Base-by-base conservation (phyloP, 108 stramenopile genomes). In the Cyclotella atomus region DNA sequence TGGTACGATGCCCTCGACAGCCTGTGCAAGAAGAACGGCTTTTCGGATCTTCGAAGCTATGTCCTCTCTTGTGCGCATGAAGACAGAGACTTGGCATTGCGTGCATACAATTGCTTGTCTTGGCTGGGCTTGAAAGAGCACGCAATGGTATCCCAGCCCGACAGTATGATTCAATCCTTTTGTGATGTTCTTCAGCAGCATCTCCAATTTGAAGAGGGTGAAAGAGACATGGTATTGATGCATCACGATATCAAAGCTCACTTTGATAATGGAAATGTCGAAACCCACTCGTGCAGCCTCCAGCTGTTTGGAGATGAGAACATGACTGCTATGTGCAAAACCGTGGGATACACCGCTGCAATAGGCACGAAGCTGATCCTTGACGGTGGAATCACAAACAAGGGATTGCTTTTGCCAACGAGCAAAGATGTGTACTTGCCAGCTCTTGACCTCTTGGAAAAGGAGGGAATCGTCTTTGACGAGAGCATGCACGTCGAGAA, bases 151-250 rank as follows among this genome's bases (percentile, higher is more conserved):
- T 57, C 69, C 25, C 25, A 84, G 30, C 63, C 77, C 19, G 61
- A 50, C 33, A 87, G 82, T 75, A 45, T 90, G 17, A 75, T 90
- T 10, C 73, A 83, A 36, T 79, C 85, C 8, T 91, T 91, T 55
- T 89, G 85, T 66, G 63, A 66, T 61, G 54, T 77, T 21, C 67
- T 91, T 28, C 85, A 91, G 62, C 65, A 79, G 16, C 53, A 75
- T 14, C 61, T 89, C 15, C 59, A 63, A 34, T 88, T 77, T 56
- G 62, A 64, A 47, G 78, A 74, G 8, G 65, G 56, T 19, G 91
- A 91, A 64, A 70, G 81, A 17, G 91, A 91, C 53, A 88, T 91
- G 88, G 87, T 91, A 12, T 44, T 83, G 7, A 89, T 91, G 91
- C 87, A 89, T 61, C 87, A 87, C 57, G 74, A 73, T 20, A 88